Evolutionary conservation across 1,284 basidiomycete genomes (phyloP).

Genomic region (Moesziomyces antarcticus): DNA sequence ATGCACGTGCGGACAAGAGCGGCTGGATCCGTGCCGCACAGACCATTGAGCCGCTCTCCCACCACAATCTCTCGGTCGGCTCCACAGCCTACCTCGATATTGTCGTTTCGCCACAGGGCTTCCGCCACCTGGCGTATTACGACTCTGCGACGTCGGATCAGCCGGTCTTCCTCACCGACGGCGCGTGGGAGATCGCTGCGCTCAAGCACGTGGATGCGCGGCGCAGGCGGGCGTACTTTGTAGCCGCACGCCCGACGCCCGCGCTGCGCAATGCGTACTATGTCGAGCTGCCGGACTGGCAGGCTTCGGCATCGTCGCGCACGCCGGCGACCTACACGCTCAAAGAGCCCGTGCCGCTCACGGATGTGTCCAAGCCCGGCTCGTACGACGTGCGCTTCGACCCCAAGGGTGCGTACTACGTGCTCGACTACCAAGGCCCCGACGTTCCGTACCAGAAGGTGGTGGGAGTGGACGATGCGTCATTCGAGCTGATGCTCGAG

Average conservation of each 20-base stretch:
- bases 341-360: conserved; percentile 73
- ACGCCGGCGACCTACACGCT: conserved; percentile 75
- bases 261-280: conserved; percentile 83
- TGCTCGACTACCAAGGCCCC: conserved; percentile 83
- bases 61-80: conserved; percentile 33
- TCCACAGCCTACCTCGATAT: conserved; percentile 58
- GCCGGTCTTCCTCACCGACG: conserved; percentile 77
- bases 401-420: conserved; percentile 75
- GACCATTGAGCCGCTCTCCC: conserved; percentile 43
- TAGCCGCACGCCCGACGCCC: conserved; percentile 83
- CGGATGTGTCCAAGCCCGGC: conserved; percentile 75
- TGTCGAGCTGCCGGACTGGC: conserved; percentile 51
- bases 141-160: conserved; percentile 19
- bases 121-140: conserved; percentile 56
- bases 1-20: conserved; percentile 79
- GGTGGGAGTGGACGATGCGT: conserved; percentile 75
- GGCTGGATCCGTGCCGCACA: conserved; percentile 84
- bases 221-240: conserved; percentile 82
- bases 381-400: conserved; percentile 72
- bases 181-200: conserved; percentile 86
- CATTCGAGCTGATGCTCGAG: conserved; percentile 72
- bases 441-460: conserved; percentile 87
- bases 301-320: neutral
- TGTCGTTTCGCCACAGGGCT: conserved; percentile 45
- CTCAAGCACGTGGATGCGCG: conserved; percentile 79